Conservation (phyloP, 768 basidiomycete species). For the Coprinopsis strossmayeri region DNA sequence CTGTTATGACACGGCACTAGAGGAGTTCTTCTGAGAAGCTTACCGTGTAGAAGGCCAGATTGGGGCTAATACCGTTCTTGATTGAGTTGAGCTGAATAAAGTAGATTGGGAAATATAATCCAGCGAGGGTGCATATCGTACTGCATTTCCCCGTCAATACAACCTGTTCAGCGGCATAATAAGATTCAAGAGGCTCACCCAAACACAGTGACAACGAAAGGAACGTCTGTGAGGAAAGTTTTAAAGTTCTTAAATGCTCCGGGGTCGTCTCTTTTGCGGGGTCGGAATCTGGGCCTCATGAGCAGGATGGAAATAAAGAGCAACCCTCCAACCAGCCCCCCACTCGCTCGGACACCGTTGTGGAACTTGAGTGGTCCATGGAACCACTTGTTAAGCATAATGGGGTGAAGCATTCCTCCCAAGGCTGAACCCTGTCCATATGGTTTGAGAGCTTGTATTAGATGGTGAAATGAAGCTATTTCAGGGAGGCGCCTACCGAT, state of each 20-base stretch:
- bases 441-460: no score
- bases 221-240: constrained; percentile 34
- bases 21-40: constrained; percentile 13
- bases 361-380: constrained; percentile 44
- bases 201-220: constrained; percentile 36
- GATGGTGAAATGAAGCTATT: neutral
- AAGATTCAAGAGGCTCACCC: constrained; percentile 22
- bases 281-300: constrained; percentile 38
- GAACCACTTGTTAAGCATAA: constrained; percentile 53
- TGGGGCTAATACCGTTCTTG: constrained; percentile 34
- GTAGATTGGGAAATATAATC: constrained; percentile 46
- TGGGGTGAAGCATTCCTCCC: constrained; percentile 56
- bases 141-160: constrained; percentile 14
- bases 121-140: constrained; percentile 27
- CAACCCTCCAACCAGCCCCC: constrained; percentile 31
- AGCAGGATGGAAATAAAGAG: constrained; percentile 29
- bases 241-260: constrained; percentile 22
- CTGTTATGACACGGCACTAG: no score
- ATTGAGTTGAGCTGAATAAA: constrained; percentile 51
- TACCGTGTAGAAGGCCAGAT: constrained; percentile 55
- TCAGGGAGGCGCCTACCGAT: constrained; percentile 17
- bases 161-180: no score
- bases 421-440: constrained; percentile 40
- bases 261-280: constrained; percentile 24
- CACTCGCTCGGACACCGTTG: constrained; percentile 44